These are phyloP conservation scores for Waltergamsia citrina DNA, from an alignment of 2,329 filamentous ascomycete species.

Conservation along the genomic window DNA sequence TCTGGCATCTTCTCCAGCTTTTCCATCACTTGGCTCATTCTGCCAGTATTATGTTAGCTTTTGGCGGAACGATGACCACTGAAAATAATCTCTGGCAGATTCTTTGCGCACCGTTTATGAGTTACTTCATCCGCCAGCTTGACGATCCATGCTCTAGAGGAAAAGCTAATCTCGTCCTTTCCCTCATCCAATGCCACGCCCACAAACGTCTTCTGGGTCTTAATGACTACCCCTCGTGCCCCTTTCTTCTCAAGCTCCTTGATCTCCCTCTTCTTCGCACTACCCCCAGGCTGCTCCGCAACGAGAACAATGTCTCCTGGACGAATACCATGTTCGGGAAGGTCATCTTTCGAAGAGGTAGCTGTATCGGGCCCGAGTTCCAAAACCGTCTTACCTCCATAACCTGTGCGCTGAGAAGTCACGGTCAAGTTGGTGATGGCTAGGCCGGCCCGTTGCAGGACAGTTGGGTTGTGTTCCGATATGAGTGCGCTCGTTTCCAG, in stretches of 20 bases:
- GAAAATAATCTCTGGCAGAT: too few relatives aligned
- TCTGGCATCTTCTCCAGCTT: conserved; percentile 48
- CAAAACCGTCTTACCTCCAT: conserved; percentile 84
- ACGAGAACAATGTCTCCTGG: conserved; percentile 72
- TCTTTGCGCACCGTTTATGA: conserved; percentile 50
- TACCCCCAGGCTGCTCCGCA: conserved; percentile 64
- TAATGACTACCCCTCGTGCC: conserved; percentile 60
- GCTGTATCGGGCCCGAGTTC: conserved; percentile 72
- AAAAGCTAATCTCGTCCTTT: conserved; percentile 32
- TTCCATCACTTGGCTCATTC: conserved; percentile 56
- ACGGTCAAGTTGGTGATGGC: conserved; percentile 70
- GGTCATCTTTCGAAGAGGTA: conserved; percentile 39
- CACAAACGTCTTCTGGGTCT: conserved; percentile 47
- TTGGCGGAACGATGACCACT: too few relatives aligned
- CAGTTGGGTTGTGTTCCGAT: conserved; percentile 55
- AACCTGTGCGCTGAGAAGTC: conserved; percentile 70
- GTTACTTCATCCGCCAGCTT: conserved; percentile 63
- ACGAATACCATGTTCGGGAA: conserved; percentile 68
- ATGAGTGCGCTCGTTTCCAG: conserved; percentile 60
- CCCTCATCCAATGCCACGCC: conserved; percentile 63
- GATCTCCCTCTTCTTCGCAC: conserved; percentile 63
- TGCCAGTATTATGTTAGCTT: too few relatives aligned
- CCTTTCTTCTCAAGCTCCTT: conserved; percentile 61
- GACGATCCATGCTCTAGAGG: conserved; percentile 50
- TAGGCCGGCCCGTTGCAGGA: conserved; percentile 67